These are phyloP conservation scores for Schoenoplectus triqueter DNA, from an alignment of 202 grass and related monocot species.

Conservation along the genomic window DNA sequence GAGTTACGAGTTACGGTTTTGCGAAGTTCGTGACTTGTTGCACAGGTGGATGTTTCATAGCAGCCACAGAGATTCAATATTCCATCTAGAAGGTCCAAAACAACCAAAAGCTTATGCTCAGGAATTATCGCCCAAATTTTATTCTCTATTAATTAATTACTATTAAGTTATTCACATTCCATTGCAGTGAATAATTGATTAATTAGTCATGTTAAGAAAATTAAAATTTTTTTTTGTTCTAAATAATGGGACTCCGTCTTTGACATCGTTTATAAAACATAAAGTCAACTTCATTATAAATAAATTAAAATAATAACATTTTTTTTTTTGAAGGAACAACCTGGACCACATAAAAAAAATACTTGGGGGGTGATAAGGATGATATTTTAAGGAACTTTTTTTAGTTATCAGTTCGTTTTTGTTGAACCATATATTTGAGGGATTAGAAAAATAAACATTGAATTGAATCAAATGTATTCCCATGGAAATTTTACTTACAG, in stretches of 20 bases:
- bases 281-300: constrained; percentile 21
- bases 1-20: not conserved
- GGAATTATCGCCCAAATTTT: constrained; percentile 5
- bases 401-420: not conserved
- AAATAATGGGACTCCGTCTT: constrained; percentile 7
- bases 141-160: not conserved
- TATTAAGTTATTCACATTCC: not conserved
- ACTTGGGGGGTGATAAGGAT: not conserved
- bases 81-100: constrained; percentile 21
- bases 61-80: not conserved
- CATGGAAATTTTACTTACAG: not conserved
- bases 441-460: not conserved
- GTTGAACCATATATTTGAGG: not conserved
- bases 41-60: not conserved
- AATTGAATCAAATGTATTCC: not conserved
- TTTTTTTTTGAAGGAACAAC: not conserved
- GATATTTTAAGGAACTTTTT: not conserved
- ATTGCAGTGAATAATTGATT: not conserved
- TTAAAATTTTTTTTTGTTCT: not conserved
- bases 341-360: not conserved
- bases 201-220: not conserved
- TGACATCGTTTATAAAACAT: not conserved
- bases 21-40: not conserved
- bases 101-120: not conserved
- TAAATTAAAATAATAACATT: not conserved